These are phyloP conservation scores for Aspergillus viridinutans DNA, from an alignment of 2,329 filamentous ascomycete species.

Conservation along the genomic window DNA sequence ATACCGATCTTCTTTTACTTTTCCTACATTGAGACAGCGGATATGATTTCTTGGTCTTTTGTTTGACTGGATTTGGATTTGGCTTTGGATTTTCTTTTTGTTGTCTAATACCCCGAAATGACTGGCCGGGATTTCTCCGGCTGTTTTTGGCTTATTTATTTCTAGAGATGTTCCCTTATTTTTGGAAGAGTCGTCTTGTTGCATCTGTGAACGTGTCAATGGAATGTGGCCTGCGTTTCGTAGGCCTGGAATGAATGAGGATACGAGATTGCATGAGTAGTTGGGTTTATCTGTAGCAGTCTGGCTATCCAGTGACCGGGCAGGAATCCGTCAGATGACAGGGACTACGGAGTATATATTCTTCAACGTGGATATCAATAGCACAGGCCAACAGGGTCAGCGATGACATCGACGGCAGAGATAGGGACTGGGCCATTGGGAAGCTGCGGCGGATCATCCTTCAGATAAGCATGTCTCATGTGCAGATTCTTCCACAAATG, in stretches of 20 bases:
- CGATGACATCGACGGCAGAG: no score
- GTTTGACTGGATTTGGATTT: not conserved
- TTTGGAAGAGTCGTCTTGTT: not conserved
- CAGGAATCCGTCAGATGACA: no score
- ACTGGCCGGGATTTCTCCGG: constrained; percentile 9
- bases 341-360: no score
- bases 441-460: not conserved
- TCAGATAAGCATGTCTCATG: not conserved
- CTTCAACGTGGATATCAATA: no score
- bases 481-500: not conserved
- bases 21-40: not conserved
- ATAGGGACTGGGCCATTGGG: no score
- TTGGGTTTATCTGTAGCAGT: no score
- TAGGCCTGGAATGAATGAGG: not conserved
- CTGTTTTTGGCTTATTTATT: not conserved
- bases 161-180: not conserved
- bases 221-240: not conserved
- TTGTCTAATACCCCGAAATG: constrained; percentile 14
- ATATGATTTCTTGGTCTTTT: constrained; percentile 3
- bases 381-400: no score
- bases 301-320: no score
- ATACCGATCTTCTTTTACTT: constrained; percentile 2
- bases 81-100: constrained; percentile 4
- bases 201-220: not conserved
- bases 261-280: no score